A percentile compares a stretch with the other conserved stretches of the same genome.
Conservation (phyloP, 805 yeast species). For the Pichia cephalocereana region DNA sequence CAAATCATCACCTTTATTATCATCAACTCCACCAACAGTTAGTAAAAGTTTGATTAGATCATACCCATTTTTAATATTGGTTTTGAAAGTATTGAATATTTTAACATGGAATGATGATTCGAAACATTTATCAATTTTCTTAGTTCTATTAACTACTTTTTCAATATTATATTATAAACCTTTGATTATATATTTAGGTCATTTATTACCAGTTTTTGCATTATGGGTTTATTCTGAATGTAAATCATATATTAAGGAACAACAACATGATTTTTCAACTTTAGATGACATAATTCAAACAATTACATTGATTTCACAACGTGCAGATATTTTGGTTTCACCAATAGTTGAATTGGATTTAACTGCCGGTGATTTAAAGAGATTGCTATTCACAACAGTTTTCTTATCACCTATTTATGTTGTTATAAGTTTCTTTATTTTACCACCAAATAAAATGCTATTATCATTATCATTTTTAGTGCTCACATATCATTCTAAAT, state of each 20-base stretch:
- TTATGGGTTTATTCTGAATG: conserved; percentile 52
- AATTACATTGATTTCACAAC: conserved; percentile 62
- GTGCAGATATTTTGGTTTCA: conserved; percentile 65
- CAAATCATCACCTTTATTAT: conserved; percentile 70
- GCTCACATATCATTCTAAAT: conserved; percentile 79
- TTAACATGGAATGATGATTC: conserved; percentile 91
- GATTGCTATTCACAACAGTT: conserved; percentile 74
- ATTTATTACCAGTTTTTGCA: conserved; percentile 55
- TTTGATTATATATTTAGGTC: conserved; percentile 77
- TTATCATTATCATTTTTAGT: conserved; percentile 50
- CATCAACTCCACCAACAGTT: conserved; percentile 86
- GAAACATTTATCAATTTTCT: conserved; percentile 46
- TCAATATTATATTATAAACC: conserved; percentile 69
- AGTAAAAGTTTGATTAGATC: conserved; percentile 74
- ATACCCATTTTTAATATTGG: conserved; percentile 74
- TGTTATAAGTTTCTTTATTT: conserved; percentile 52
- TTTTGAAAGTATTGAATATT: conserved; percentile 60
- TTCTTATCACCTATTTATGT: conserved; percentile 82
- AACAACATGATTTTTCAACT: conserved; percentile 62
- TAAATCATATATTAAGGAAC: conserved; percentile 46
- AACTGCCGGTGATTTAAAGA: conserved; percentile 67
- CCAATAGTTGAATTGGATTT: conserved; percentile 75
- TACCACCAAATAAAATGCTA: conserved; percentile 63
- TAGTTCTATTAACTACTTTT: conserved; percentile 44
- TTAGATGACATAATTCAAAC: conserved; percentile 78